Base-by-base conservation (phyloP, 768 basidiomycete genomes). In the Phallus indusiatus region DNA sequence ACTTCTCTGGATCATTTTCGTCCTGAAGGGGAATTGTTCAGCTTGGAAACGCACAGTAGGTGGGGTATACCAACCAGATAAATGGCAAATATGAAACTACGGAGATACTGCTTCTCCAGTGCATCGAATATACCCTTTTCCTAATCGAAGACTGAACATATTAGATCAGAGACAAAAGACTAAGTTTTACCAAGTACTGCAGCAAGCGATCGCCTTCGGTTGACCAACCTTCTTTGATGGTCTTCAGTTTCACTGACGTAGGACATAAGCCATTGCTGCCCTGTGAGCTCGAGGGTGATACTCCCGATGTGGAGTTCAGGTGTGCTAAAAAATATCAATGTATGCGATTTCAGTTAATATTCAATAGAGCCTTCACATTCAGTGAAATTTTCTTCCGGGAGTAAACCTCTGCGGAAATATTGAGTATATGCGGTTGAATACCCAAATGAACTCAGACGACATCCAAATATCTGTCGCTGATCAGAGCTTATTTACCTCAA, bases 111-210 rank as follows among this genome's bases (percentile, higher is more conserved):
- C 66, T 86, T 90, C 67, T 90, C 81, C 35, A 94, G 72, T 0
- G 92, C 92, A 61, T 94, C 87, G 63, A 89, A 91, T 47, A 93
- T 90, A 0, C 92, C 92, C 59, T 82, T 74, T 71, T 94, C 91
- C 91, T 93, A 55, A 1, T 14, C n/a, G 56, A 17, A 11, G 62
- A 37, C 55, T 17, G 34, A 8, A 36, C 59, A 5, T 20, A 18
- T 47, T 62, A 61, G 52, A 56, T 36, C 28, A 7, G 49, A 21
- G 8, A 37, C 5, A 47, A 59, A 56, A 42, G 62, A 54, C 60
- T 53, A 63, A 65, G 51, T 49, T 47, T 47, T 53, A 88, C 92
- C 71, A 94, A 67, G 66, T 88, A 92, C 64, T 94, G 85, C 42
- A 93, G 72, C 46, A 94, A 77, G 63, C 78, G 82, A 71, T 94